These are phyloP conservation scores for Arabidopsis arenosa DNA, from an alignment of 345 rosid genomes.

Conservation along the genomic window DNA sequence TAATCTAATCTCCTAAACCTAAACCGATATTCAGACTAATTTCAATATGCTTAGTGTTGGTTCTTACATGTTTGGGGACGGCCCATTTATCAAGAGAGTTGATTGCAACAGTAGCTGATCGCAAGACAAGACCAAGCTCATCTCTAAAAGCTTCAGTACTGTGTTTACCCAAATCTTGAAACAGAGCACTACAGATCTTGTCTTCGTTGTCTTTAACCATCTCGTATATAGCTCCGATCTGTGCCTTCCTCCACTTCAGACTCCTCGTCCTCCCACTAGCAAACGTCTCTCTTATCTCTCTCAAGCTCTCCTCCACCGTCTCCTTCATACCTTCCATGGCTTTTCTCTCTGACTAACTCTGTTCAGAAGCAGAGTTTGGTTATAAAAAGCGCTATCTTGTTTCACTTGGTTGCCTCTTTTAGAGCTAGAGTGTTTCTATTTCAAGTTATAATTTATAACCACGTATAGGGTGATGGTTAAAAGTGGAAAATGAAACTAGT, in stretches of 20 bases:
- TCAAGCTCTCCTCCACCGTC: conserved; percentile 48
- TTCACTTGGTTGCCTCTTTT: conserved; percentile 24
- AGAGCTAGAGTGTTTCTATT: conserved; percentile 5
- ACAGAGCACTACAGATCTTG: conserved; percentile 53
- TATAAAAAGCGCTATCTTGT: neutral
- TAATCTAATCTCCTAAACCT: neutral
- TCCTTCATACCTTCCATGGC: conserved; percentile 46
- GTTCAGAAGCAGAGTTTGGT: conserved; percentile 8
- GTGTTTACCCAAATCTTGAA: conserved; percentile 84
- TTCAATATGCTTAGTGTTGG: neutral
- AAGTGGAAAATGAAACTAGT: conserved; percentile 24
- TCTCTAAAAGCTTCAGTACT: conserved; percentile 78
- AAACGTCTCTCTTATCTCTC: conserved; percentile 65
- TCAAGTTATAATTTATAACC: conserved; percentile 21
- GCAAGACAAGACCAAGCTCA: conserved; percentile 70
- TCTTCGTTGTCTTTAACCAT: conserved; percentile 68
- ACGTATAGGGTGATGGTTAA: conserved; percentile 33
- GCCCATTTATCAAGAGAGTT: conserved; percentile 73
- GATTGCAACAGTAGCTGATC: conserved; percentile 61
- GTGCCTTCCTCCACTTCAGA: conserved; percentile 76
- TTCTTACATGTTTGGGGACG: conserved; percentile 67
- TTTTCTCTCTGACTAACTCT: conserved; percentile 21
- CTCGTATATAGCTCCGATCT: conserved; percentile 59
- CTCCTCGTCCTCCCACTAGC: conserved; percentile 61
- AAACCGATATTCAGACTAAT: neutral